phyloP scores from a whole-genome alignment of 495 filamentous ascomycete genomes.

The Ascobolus immersus region DNA sequence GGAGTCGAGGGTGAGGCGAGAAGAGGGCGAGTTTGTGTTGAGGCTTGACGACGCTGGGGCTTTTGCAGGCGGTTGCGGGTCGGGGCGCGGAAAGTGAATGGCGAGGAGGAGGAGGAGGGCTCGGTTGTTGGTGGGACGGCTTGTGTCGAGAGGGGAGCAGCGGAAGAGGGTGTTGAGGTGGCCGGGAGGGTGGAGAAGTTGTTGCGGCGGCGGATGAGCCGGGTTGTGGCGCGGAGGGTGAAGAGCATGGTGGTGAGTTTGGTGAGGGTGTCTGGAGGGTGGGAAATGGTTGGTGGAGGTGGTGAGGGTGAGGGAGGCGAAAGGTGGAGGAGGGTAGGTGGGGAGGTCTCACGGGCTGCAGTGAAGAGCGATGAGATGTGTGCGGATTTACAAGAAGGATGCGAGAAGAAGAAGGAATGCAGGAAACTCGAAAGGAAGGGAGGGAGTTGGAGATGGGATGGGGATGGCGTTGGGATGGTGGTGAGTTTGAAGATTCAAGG shows the following conservation, averaged over 20 bases:
- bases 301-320: background rate
- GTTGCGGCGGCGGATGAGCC: background rate
- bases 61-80: background rate
- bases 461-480: too few species aligned
- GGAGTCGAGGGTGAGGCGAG: slow-evolving; percentile 4
- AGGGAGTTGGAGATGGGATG: too few species aligned
- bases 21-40: too few species aligned
- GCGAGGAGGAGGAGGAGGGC: background rate
- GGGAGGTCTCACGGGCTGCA: too few species aligned
- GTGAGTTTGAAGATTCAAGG: too few species aligned
- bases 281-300: background rate
- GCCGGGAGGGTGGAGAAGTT: background rate
- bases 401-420: too few species aligned
- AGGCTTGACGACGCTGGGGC: slow-evolving; percentile 1
- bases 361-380: too few species aligned
- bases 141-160: slow-evolving; percentile 1
- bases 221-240: background rate
- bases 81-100: background rate
- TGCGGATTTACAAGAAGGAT: too few species aligned
- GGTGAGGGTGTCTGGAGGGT: background rate
- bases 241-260: background rate
- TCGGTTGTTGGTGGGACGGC: background rate
- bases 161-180: background rate
- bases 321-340: too few species aligned
- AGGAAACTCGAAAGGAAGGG: too few species aligned